Base-by-base conservation (phyloP, 495 filamentous ascomycete species). In the Bryoglossum gracile region DNA sequence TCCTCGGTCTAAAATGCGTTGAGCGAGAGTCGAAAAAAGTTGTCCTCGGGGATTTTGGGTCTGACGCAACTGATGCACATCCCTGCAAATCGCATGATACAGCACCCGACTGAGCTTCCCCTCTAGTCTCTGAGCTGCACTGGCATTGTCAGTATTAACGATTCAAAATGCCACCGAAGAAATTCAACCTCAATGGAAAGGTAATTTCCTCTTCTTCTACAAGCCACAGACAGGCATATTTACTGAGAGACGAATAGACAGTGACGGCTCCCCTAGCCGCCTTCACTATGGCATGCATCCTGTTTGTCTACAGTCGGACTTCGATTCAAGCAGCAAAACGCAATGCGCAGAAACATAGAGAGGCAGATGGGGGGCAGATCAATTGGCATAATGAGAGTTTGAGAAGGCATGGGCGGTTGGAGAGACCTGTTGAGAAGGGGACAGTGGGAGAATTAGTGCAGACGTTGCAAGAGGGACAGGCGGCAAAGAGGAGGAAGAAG, bases 291-390 rank as follows among this genome's bases (percentile, higher is more conserved):
- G 71, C 71, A 4, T 62, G 61, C 13, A 28, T 74, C 6, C 53
- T 74, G 18, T 69, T 74, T 40, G 57, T 61, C 21, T 73, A 72
- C 48, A 62, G 68, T 1, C 56, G 69, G 14, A 61, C 65, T 10
- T 65, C 62, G 0, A 73, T 71, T 23, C 65, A 64, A 59, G 60
- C 68, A 22, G 70, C 70, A 0, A 72, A 62, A 26, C 51, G 58
- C 3, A 69, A 69, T 53, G 70, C 70, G 13, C 62, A 65, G 30
- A 54, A 55, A 28, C 70, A 71, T 30, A 54, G 71, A 18, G 64
- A 66, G 30, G 71, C 66, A 18, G 71, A 73, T 49, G 71, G 70
- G 14, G 67, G 68, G 8, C 69, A 71, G 51, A 68, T 72, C 50
- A 62, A 57, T 51, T 70, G 69, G 69, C 55, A 62, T 10, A 71